phyloP scores from a whole-genome alignment of 352 stramenopile species.

The Globisporangium megalacanthum region DNA sequence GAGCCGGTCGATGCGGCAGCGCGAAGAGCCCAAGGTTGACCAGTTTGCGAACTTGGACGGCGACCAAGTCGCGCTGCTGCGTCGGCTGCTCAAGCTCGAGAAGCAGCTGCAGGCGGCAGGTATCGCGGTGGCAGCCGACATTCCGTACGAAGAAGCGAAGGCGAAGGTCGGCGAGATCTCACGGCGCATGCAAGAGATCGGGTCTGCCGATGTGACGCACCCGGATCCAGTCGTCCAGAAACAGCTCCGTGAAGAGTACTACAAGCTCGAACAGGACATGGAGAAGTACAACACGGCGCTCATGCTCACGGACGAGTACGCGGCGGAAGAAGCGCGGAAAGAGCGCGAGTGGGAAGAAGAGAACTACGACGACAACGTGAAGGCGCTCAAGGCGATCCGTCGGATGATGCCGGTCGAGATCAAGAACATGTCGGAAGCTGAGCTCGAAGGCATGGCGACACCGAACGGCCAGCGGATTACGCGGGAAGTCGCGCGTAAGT shows the following conservation, averaged over 20 bases:
- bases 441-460: conserved; percentile 58
- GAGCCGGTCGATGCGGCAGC: conserved; percentile 37
- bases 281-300: conserved; percentile 92
- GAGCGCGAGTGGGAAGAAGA: conserved; percentile 91
- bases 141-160: conserved; percentile 91
- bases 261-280: conserved; percentile 91
- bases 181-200: conserved; percentile 90
- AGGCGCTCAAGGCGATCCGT: conserved; percentile 85
- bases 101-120: conserved; percentile 79
- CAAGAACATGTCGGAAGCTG: conserved; percentile 87
- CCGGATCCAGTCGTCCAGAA: conserved; percentile 76
- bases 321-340: conserved; percentile 85
- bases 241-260: conserved; percentile 90
- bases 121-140: conserved; percentile 90
- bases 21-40: conserved; percentile 55
- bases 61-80: conserved; percentile 75
- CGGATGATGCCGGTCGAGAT: conserved; percentile 92
- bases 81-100: conserved; percentile 76
- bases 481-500: conserved; percentile 83
- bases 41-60: conserved; percentile 69
- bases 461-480: conserved; percentile 77
- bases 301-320: conserved; percentile 91
- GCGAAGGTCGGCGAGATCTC: conserved; percentile 88
- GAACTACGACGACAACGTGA: conserved; percentile 81
- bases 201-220: conserved; percentile 86